Percentiles rank a stretch among this genome's conserved stretches.
These are phyloP conservation scores for Fusarium sp. DNA, from an alignment of 2,329 filamentous ascomycete genomes.

Conservation along the genomic window DNA sequence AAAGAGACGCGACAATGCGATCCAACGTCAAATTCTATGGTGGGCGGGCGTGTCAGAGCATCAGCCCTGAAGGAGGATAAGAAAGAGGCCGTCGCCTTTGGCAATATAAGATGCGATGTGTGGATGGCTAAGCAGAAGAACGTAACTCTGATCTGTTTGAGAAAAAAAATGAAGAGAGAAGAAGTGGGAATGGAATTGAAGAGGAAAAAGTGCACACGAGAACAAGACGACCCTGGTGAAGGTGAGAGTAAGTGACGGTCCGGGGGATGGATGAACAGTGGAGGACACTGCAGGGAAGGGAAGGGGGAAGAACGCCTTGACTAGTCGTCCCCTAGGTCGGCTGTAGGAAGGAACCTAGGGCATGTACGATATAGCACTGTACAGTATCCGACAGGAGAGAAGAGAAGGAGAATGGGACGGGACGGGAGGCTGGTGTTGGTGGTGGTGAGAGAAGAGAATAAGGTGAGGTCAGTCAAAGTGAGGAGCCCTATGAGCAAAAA, in stretches of 20 bases:
- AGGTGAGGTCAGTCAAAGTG: not conserved
- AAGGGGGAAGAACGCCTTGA: conserved; percentile 21
- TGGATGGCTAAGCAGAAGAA: conserved; percentile 13
- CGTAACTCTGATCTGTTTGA: conserved; percentile 7
- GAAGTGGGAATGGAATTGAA: conserved; percentile 30
- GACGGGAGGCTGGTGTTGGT: not conserved
- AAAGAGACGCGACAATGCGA: conserved; percentile 26
- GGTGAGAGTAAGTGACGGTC: conserved; percentile 16
- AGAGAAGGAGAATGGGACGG: not conserved
- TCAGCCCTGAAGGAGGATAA: conserved; percentile 19
- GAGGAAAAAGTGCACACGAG: conserved; percentile 39
- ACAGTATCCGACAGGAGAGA: not conserved
- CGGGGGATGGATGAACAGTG: not conserved
- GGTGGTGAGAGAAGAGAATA: not conserved
- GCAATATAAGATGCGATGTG: conserved; percentile 3
- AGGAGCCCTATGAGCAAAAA: not conserved
- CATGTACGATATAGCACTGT: not conserved
- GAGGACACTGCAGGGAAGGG: conserved; percentile 15
- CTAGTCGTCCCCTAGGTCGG: not conserved
- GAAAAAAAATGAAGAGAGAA: conserved; percentile 9
- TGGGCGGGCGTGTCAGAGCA: conserved; percentile 37
- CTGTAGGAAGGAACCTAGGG: not conserved
- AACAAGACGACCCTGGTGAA: conserved; percentile 19
- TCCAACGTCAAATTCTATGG: conserved; percentile 7
- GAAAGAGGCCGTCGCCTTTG: not conserved